These are phyloP conservation scores for Elaeis guineensis DNA, from an alignment of 176 grass and related monocot genomes.

Conservation along the genomic window DNA sequence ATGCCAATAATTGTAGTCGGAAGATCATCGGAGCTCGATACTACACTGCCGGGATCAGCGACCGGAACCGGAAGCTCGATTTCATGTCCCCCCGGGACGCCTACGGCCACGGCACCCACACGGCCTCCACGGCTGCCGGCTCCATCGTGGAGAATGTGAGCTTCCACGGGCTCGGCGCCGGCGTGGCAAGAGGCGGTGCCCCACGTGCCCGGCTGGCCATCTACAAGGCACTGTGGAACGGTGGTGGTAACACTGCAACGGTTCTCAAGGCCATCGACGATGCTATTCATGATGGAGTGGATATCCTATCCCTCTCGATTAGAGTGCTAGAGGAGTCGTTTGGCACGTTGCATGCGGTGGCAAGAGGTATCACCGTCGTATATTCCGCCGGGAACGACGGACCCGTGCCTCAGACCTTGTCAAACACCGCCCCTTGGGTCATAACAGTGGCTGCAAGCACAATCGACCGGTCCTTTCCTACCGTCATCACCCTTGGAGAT, in stretches of 20 bases:
- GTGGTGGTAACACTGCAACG: background rate
- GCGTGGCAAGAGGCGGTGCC: conserved; percentile 44
- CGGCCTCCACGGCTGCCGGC: conserved; percentile 40
- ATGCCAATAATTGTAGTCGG: conserved; percentile 30
- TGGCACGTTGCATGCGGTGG: conserved; percentile 41
- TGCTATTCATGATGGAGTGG: conserved; percentile 58
- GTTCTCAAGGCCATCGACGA: conserved; percentile 35
- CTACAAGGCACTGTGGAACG: conserved; percentile 39
- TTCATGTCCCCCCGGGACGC: conserved; percentile 32
- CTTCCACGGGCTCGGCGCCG: conserved; percentile 21
- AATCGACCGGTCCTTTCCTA: conserved; percentile 45
- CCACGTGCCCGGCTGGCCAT: conserved; percentile 32
- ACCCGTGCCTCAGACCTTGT: conserved; percentile 8
- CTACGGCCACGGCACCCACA: conserved; percentile 28
- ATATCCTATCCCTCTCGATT: conserved; percentile 51
- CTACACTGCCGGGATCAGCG: conserved; percentile 3
- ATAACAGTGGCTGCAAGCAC: conserved; percentile 42
- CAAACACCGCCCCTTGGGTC: conserved; percentile 33
- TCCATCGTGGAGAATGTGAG: conserved; percentile 18
- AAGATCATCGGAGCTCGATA: conserved; percentile 58
- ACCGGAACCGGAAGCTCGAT: background rate
- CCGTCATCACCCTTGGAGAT: conserved; percentile 31
- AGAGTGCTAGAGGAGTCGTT: background rate
- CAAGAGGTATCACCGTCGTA: conserved; percentile 34
- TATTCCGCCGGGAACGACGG: conserved; percentile 21